Evolutionary conservation across 345 rosid genomes (phyloP), one percentile per base, ranked within the genome.

Genomic region (Euphorbia lathyris): DNA sequence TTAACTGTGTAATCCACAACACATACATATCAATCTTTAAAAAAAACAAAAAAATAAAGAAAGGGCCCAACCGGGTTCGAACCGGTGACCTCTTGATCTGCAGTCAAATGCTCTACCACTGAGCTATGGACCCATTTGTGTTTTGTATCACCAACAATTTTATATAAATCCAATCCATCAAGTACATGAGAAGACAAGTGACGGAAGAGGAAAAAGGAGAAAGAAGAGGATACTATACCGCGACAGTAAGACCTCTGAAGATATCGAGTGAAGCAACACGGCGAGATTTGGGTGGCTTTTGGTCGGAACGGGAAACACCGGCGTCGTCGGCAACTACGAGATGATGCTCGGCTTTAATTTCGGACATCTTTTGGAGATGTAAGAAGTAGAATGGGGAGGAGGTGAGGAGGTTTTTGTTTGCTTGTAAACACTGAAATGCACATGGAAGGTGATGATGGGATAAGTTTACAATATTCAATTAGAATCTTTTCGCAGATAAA

Each of bases 241-340:
- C 96, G 13, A 93, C 98, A 9, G 96, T 86, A 58, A 93, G 92
- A 69, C 97, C 98, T 51, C 98, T 83, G 78, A 93, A 93, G 83
- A 91, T 80, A 78, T 93, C 98, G 19, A 93, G 85, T 6, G 97
- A 86, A 73, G 85, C 89, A 16, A 93, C 75, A 16, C 89, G 91
- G 25, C 75, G 66, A 79, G 43, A 65, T 42, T 63, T 69, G 79
- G 22, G 29, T 67, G 4, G 67, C 63, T 55, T 70, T 2, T 36
- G 81, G 65, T 66, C 66, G 8, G 90, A 65, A 51, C 10, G 3
- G 3, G 38, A 34, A 34, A 7, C 7, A 34, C 38, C 36, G 53
- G 51, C 27, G 53, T 76, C 32, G 47, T 79, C 82, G 30, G 80
- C 55, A 12, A 83, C 38, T 71, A 68, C 58, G 50, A 90, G 77